Percentiles rank a stretch among this genome's conserved stretches.
Evolutionary conservation across 305 asterid species (phyloP).

Genomic region (Fraxinus latifolia): DNA sequence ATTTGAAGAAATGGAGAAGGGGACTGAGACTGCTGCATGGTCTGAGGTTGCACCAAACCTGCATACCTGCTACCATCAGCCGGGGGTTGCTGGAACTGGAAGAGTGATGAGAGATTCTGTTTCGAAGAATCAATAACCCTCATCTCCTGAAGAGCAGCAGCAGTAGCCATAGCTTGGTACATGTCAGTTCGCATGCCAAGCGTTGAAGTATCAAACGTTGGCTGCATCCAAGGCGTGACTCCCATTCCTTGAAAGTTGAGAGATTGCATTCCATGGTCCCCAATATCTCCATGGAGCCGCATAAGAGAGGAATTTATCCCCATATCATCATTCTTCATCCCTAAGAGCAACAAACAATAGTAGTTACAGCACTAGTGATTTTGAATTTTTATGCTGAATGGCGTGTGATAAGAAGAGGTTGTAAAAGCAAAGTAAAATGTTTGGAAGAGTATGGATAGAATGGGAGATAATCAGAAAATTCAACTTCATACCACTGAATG

Average conservation of each 20-base stretch:
- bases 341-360: conserved; percentile 27
- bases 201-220: conserved; percentile 41
- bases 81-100: conserved; percentile 58
- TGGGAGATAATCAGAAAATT: not conserved
- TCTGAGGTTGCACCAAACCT: conserved; percentile 37
- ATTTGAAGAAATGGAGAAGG: conserved; percentile 39
- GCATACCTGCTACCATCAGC: conserved; percentile 23
- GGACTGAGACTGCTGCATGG: conserved; percentile 42
- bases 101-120: conserved; percentile 38
- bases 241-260: conserved; percentile 58
- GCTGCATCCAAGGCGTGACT: conserved; percentile 58
- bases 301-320: conserved; percentile 53
- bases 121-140: conserved; percentile 52
- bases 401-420: not conserved
- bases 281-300: conserved; percentile 55
- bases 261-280: conserved; percentile 42
- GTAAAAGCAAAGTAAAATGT: not conserved
- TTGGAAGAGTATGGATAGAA: not conserved
- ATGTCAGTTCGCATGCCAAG: conserved; percentile 58
- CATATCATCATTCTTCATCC: conserved; percentile 59
- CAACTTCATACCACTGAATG: conserved; percentile 38
- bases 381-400: not conserved
- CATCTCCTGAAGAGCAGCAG: conserved; percentile 62
- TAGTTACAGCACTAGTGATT: not conserved
- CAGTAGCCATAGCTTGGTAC: conserved; percentile 73